Evolutionary conservation across 306 rosid genomes (phyloP).

Genomic region (Ceratonia siliqua): DNA sequence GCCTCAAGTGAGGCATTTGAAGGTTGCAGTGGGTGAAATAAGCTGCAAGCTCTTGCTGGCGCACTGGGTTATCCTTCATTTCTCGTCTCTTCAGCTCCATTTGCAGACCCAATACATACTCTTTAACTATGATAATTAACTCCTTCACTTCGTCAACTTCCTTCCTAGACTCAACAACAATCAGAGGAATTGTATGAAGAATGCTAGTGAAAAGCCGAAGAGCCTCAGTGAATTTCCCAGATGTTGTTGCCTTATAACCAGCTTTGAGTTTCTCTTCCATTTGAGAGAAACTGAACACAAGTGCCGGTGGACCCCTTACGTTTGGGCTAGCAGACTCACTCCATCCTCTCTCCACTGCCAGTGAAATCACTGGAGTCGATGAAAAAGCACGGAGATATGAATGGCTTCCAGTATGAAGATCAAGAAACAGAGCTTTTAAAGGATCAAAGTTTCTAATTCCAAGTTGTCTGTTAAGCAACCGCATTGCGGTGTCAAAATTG

Average conservation of each 20-base stretch:
- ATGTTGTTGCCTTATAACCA: constrained; percentile 82
- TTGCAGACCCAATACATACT: constrained; percentile 77
- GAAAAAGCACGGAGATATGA: constrained; percentile 76
- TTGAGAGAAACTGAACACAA: constrained; percentile 72
- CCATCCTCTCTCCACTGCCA: constrained; percentile 95
- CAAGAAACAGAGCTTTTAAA: constrained; percentile 72
- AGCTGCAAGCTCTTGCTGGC: constrained; percentile 93
- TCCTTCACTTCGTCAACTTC: constrained; percentile 97
- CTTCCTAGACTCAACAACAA: constrained; percentile 90
- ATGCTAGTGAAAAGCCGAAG: constrained; percentile 63
- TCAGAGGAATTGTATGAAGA: constrained; percentile 82
- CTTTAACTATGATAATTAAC: constrained; percentile 75
- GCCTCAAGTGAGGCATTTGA: constrained; percentile 83
- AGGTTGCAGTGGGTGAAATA: constrained; percentile 96
- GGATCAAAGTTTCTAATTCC: constrained; percentile 81
- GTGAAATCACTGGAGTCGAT: constrained; percentile 71
- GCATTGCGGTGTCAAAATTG: constrained; percentile 93
- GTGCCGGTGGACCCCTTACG: constrained; percentile 82
- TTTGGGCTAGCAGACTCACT: constrained; percentile 72
- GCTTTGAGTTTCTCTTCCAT: constrained; percentile 89
- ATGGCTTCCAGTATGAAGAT: constrained; percentile 82
- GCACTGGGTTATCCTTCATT: constrained; percentile 63
- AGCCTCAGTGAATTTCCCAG: constrained; percentile 81
- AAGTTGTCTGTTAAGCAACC: constrained; percentile 85
- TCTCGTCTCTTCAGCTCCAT: constrained; percentile 88